Percentiles rank a stretch among this genome's conserved stretches.
Conservation (phyloP, 148 eudicot species). For the Fagopyrum homotropicum region DNA sequence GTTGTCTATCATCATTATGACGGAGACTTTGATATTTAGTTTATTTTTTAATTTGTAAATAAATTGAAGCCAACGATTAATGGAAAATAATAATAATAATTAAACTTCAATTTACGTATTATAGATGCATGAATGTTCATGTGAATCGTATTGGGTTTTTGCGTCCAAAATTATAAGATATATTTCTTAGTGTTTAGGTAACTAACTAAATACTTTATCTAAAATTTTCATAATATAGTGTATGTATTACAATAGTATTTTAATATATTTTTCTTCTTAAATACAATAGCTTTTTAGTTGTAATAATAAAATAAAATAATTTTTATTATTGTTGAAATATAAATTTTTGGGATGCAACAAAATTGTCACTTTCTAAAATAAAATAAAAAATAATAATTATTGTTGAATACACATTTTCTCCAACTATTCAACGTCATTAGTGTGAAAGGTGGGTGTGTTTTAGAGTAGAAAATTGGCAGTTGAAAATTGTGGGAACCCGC, state of each 20-base stretch:
- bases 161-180: background rate
- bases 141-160: background rate
- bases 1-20: slow-evolving; percentile 8
- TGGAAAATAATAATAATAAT: background rate
- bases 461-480: too few species aligned
- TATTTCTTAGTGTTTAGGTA: too few species aligned
- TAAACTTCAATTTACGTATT: background rate
- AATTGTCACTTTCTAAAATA: too few species aligned
- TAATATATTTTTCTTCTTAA: too few species aligned
- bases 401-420: background rate
- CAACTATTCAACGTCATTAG: background rate
- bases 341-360: too few species aligned
- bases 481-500: background rate
- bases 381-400: too few species aligned
- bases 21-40: background rate
- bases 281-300: too few species aligned
- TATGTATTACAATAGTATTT: too few species aligned
- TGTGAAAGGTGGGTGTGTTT: background rate
- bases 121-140: background rate
- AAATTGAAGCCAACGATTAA: background rate
- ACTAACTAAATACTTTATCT: too few species aligned
- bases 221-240: too few species aligned
- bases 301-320: too few species aligned
- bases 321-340: background rate
- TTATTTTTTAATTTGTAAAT: background rate